Base-by-base conservation (phyloP, 2,329 filamentous ascomycete species). In the Monosporascus sp. region DNA sequence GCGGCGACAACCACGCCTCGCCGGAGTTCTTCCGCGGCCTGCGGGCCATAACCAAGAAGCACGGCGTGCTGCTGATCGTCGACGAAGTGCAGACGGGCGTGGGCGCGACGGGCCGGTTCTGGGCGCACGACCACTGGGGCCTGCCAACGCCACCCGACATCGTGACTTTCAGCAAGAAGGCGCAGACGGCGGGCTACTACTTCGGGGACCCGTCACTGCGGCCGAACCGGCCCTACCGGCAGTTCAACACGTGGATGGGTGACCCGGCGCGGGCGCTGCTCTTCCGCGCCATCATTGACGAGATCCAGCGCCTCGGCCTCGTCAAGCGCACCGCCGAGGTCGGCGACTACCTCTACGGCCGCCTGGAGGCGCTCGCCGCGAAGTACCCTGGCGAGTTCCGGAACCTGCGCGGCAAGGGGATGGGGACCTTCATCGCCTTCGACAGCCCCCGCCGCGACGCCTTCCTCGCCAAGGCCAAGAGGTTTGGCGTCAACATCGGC, bases 221-320 rank as follows among this genome's bases (percentile, higher is more conserved):
- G 14, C 91, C 91, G 57, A 96, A 96, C 78, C 92, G 92, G 80
- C 88, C 92, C 6, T 96, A 96, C 79, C 86, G 91, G 57, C 91
- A 96, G 74, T 96, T 96, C 81, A 96, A 96, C 80, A 96, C 90
- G 48, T 96, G 91, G 91, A 95, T 96, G 87, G 91, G 91, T 64
- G 91, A 96, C 74, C 91, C 91, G 17, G 86, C 88, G 15, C 85
- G 90, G 55, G 90, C 88, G 17, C 76, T 96, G 55, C 80, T 96
- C 60, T 96, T 95, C 85, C 84, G 88, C 58, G 87, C 84, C 65
- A 96, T 96, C 73, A 82, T 93, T 67, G 74, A 88, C 54, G 90
- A 96, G 75, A 85, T 96, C 52, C 77, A 90, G 71, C 77, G 83
- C 49, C 77, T 89, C 53, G 82, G 87, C 64, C 80, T 96, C n/a